These are phyloP conservation scores for Borovskyia barvae DNA, from an alignment of 208 protist genomes.

Conservation along the genomic window DNA sequence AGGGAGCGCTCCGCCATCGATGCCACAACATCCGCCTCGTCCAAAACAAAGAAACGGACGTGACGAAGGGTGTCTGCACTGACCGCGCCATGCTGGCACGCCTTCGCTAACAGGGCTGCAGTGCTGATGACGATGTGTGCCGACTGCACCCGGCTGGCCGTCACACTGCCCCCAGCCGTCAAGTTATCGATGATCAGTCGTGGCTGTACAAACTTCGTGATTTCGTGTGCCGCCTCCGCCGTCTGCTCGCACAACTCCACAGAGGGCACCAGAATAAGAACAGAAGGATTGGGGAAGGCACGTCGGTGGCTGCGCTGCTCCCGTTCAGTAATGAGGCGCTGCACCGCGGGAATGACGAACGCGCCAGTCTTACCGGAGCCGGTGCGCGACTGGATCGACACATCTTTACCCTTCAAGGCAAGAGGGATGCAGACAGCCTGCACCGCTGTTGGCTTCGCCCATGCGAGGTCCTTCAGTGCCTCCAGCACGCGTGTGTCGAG, in stretches of 20 bases:
- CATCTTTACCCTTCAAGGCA: constrained; percentile 89
- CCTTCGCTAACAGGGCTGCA: constrained; percentile 77
- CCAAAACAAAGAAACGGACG: constrained; percentile 89
- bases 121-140: constrained; percentile 86
- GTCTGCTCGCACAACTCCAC: constrained; percentile 96
- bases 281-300: constrained; percentile 53
- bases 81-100: constrained; percentile 49
- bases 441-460: constrained; percentile 89
- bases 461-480: constrained; percentile 80
- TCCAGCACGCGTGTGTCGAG: constrained; percentile 82
- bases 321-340: constrained; percentile 80
- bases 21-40: constrained; percentile 96
- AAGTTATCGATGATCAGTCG: constrained; percentile 85
- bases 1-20: constrained; percentile 94
- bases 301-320: constrained; percentile 40
- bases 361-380: constrained; percentile 90
- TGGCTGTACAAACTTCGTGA: constrained; percentile 82
- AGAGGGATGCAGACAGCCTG: constrained; percentile 93
- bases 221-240: constrained; percentile 56
- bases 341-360: constrained; percentile 85
- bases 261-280: constrained; percentile 95
- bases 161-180: constrained; percentile 47
- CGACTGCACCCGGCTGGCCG: constrained; percentile 55
- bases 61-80: constrained; percentile 52
- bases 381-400: constrained; percentile 87